Evolutionary conservation across 805 yeast species (phyloP).

Genomic region (Debaryomyces prosopidis): DNA sequence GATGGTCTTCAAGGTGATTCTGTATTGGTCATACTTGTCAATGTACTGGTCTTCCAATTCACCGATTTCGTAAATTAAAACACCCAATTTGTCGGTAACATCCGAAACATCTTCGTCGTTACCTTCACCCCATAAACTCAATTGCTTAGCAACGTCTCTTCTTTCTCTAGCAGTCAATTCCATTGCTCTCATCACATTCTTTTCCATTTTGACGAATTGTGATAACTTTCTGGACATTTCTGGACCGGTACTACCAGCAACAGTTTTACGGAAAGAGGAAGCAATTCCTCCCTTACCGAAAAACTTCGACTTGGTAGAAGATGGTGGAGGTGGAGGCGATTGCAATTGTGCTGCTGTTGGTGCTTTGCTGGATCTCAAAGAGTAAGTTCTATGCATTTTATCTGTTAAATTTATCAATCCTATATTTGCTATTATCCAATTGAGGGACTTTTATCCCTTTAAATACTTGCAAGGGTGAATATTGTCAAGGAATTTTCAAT

Average conservation of each 20-base stretch:
- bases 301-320: slow-evolving; percentile 85
- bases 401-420: neutral
- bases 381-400: slow-evolving; percentile 95
- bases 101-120: slow-evolving; percentile 85
- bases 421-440: neutral
- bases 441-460: neutral
- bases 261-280: slow-evolving; percentile 62
- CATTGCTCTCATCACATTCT: slow-evolving; percentile 75
- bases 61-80: slow-evolving; percentile 77
- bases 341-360: slow-evolving; percentile 96
- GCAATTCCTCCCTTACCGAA: slow-evolving; percentile 79
- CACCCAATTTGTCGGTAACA: slow-evolving; percentile 85
- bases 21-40: slow-evolving; percentile 82
- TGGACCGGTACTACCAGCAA: slow-evolving; percentile 82
- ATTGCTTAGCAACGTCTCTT: slow-evolving; percentile 78
- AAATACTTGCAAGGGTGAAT: neutral
- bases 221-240: slow-evolving; percentile 75
- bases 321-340: slow-evolving; percentile 93
- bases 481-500: neutral
- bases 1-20: slow-evolving; percentile 77
- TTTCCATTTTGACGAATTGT: slow-evolving; percentile 76
- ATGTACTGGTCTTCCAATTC: slow-evolving; percentile 86
- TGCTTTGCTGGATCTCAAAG: slow-evolving; percentile 91
- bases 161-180: slow-evolving; percentile 78
- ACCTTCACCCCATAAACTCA: slow-evolving; percentile 84